These are phyloP conservation scores for Moesziomyces antarcticus DNA, from an alignment of 1,284 basidiomycete species.

Conservation along the genomic window DNA sequence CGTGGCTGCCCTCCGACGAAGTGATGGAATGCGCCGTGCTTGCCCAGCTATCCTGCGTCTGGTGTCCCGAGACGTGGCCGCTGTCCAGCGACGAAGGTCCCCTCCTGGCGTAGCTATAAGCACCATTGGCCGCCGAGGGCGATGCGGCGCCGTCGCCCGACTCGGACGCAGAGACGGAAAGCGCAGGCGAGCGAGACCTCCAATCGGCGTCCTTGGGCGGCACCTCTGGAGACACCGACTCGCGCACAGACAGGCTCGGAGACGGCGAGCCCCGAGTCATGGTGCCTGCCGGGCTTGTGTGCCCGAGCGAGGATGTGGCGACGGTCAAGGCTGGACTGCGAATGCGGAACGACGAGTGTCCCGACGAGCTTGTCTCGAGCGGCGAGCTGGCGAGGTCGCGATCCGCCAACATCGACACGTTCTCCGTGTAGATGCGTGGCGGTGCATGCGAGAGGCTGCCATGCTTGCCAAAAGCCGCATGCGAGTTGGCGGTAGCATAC, in stretches of 20 bases:
- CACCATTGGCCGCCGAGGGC: not conserved
- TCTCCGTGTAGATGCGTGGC: conserved; percentile 20
- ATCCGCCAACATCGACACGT: conserved; percentile 12
- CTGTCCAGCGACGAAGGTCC: conserved; percentile 21
- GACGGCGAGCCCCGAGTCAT: conserved; percentile 16
- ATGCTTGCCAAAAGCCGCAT: conserved; percentile 3
- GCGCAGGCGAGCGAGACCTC: conserved; percentile 26
- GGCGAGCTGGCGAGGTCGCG: conserved; percentile 30
- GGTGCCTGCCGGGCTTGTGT: conserved; percentile 1
- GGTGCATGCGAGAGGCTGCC: conserved; percentile 21
- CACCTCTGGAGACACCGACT: conserved; percentile 22
- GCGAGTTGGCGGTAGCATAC: conserved; percentile 22
- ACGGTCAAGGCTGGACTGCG: conserved; percentile 32
- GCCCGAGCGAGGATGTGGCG: conserved; percentile 27
- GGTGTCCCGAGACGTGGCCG: conserved; percentile 15
- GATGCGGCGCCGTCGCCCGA: conserved; percentile 12
- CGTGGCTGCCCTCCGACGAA: conserved; percentile 31
- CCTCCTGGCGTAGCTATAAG: conserved; percentile 1
- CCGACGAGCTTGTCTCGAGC: conserved; percentile 42
- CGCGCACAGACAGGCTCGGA: conserved; percentile 13
- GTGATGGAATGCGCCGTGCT: conserved; percentile 31
- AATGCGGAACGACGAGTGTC: conserved; percentile 37
- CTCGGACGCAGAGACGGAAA: conserved; percentile 27
- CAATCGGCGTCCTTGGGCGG: conserved; percentile 28
- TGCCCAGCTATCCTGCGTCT: conserved; percentile 41